Evolutionary conservation across 345 rosid genomes (phyloP), one percentile per base, ranked within the genome.

Genomic region (Eucalyptus rudis): DNA sequence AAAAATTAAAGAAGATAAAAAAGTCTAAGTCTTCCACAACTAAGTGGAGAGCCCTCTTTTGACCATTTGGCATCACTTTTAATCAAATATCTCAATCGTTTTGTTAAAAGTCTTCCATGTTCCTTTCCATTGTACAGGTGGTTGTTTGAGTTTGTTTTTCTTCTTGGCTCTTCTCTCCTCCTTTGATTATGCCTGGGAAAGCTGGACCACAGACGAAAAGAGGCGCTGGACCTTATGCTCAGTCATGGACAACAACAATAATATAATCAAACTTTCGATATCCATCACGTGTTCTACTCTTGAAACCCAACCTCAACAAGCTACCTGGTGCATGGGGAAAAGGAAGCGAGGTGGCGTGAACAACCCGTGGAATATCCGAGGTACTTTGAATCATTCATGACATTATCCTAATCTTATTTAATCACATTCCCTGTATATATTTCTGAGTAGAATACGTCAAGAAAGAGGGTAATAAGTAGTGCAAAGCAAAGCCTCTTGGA

Each of bases 251-350:
- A 49, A 86, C 19, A 20, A 51, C 87, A 51, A 64, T 68, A 51
- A 36, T 87, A 51, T 24, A 27, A 76, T 87, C 58, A 83, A 54
- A 58, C 86, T 80, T 87, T 90, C 86, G 89, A 89, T 87, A 79
- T 92, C 24, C 16, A 86, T 88, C 89, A 96, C 93, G 95, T 88
- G 91, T 59, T 87, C 84, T 40, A 76, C 44, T 40, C 47, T 93
- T 91, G 92, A 94, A 94, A 92, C 92, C 94, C 91, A 66, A 95
- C 93, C 92, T 50, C 92, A 91, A 93, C 98, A 95, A 95, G 99
- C 93, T 93, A 97, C 92, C 97, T 91, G 33, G 90, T 89, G 68
- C 79, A 45, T 88, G 92, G 90, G 90, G 89, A 87, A 91, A 89
- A 36, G 90, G 31, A 33, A 79, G 86, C 90, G 88, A 50, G 84